Base-by-base conservation (phyloP, 257 asterid genomes). In the Marsdenia floribunda region DNA sequence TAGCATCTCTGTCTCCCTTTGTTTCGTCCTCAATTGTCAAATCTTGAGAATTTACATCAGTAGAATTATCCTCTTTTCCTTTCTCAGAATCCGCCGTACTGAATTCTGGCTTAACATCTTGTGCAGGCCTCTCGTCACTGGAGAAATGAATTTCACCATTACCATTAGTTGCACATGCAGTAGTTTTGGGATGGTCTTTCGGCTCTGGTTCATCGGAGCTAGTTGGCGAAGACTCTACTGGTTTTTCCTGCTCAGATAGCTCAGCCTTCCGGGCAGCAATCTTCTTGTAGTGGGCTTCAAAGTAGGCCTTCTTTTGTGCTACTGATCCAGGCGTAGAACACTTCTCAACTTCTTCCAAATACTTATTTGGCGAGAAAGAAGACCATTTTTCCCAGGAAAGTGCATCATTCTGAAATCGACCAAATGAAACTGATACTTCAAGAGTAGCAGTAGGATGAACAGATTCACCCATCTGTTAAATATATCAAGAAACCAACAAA, bases 371-470 rank as follows among this genome's bases (percentile, higher is more conserved):
- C 18, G 97, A 92, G 77, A 94, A 94, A 37, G 97, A 84, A 19
- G 98, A 94, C 95, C 96, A 94, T 76, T 90, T 94, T 83, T 92
- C 98, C 98, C 97, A 94, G 52, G 97, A 85, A 75, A 94, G 96
- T 66, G 85, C 87, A 84, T 91, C 96, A 38, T 86, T 86, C 81
- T 89, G 96, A 70, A 91, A 94, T 80, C 92, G 88, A 78, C 98
- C 97, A 70, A 94, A 94, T 0, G 98, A 94, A 80, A 93, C 93
- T 38, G 98, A 91, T 26, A 87, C 94, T 74, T 92, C 97, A 75
- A 93, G 86, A 50, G 86, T 76, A 78, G 83, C 82, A 78, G 76
- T 84, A 71, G 93, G 82, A 47, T 83, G 59, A 60, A 60, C 84
- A 18, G 90, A 76, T 75, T 89, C 90, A 72, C 86, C 92, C 98